Evolutionary conservation across 2,329 filamentous ascomycete species (phyloP).

Genomic region (Fusarium newnesense): DNA sequence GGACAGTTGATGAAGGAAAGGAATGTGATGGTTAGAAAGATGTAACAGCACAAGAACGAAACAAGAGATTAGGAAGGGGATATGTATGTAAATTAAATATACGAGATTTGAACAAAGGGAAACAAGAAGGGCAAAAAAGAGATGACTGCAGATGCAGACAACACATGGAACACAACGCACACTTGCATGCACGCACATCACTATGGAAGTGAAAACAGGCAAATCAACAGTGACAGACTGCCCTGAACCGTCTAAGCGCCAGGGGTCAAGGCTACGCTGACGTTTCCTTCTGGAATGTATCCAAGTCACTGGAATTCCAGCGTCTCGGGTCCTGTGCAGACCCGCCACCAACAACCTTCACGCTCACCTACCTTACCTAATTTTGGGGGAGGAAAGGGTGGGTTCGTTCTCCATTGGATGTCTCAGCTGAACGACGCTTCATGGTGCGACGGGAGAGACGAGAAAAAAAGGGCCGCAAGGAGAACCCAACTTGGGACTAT

Average conservation of each 20-base stretch:
- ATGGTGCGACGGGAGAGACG: constrained; percentile 10
- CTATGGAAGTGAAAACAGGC: not conserved
- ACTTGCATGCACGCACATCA: not conserved
- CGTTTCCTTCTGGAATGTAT: constrained; percentile 34
- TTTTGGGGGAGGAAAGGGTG: not conserved
- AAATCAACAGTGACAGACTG: not conserved
- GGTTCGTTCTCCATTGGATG: not conserved
- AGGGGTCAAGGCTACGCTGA: not conserved
- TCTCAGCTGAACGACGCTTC: constrained; percentile 1
- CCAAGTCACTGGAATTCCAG: constrained; percentile 33
- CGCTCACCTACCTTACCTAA: not conserved
- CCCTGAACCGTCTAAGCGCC: not conserved
- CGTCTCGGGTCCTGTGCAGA: not conserved
- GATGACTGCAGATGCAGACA: constrained; percentile 1
- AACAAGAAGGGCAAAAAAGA: not conserved
- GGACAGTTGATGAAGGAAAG: constrained; percentile 2
- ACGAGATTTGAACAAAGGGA: constrained; percentile 7
- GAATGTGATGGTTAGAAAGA: constrained; percentile 10
- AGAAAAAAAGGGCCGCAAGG: constrained; percentile 3
- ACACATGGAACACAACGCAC: not conserved
- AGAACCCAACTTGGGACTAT: constrained; percentile 7
- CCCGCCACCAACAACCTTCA: not conserved
- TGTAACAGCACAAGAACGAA: not conserved
- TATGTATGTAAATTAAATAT: constrained; percentile 20
- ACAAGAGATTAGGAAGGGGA: not conserved